phyloP scores from a whole-genome alignment of 2,329 filamentous ascomycete species.

The Neopestalotiopsis clavispora region DNA sequence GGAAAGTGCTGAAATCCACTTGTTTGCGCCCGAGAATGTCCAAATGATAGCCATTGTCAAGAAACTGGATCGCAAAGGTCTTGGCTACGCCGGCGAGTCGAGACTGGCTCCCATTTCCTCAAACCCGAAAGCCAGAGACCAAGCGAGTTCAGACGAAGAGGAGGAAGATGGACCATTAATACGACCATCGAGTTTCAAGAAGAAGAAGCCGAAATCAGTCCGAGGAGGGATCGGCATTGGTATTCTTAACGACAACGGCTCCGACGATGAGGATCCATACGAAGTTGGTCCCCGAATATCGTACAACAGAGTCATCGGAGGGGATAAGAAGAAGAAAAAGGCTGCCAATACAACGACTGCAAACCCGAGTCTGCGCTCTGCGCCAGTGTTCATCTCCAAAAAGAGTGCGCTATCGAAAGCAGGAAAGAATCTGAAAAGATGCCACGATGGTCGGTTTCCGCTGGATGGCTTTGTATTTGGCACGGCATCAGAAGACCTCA shows the following conservation, averaged over 20 bases:
- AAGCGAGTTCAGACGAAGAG: conserved; percentile 48
- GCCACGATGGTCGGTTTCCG: conserved; percentile 81
- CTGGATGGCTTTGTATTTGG: conserved; percentile 78
- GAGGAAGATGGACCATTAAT: conserved; percentile 44
- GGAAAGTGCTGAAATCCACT: conserved; percentile 57
- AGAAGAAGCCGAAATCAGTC: conserved; percentile 56
- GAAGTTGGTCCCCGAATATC: conserved; percentile 89
- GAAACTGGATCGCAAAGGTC: conserved; percentile 72
- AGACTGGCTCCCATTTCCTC: conserved; percentile 48
- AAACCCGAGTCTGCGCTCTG: conserved; percentile 69
- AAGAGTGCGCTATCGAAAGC: conserved; percentile 49
- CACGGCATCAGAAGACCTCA: conserved; percentile 51
- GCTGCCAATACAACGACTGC: conserved; percentile 49
- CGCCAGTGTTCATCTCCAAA: conserved; percentile 78
- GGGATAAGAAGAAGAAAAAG: conserved; percentile 74
- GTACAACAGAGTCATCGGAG: conserved; percentile 82
- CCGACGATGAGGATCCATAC: conserved; percentile 94
- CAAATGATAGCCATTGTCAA: conserved; percentile 67
- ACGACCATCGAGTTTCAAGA: conserved; percentile 30
- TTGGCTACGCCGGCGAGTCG: conserved; percentile 68
- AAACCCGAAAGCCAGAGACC: conserved; percentile 29
- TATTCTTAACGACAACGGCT: conserved; percentile 88
- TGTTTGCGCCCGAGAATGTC: conserved; percentile 86
- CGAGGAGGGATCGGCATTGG: conserved; percentile 84
- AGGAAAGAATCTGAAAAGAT: conserved; percentile 65